phyloP scores from a whole-genome alignment of 768 basidiomycete genomes.

The Tulasnella sp. region DNA sequence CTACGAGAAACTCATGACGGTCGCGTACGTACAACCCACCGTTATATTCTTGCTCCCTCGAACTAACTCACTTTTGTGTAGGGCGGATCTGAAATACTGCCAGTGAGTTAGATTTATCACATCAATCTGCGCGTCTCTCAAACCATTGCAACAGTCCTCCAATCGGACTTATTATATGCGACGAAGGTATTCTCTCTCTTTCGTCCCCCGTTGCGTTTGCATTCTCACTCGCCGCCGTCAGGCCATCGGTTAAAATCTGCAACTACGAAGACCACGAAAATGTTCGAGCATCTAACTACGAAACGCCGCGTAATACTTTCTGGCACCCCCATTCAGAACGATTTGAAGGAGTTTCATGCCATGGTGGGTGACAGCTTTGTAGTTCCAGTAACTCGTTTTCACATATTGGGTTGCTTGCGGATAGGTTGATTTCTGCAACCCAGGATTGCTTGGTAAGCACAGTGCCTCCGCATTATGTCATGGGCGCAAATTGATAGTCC shows the following conservation, averaged over 20 bases:
- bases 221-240: slow-evolving; percentile 33
- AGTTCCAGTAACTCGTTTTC: not conserved
- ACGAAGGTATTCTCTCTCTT: slow-evolving; percentile 61
- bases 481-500: not conserved
- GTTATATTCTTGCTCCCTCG: not conserved
- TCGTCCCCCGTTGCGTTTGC: not conserved
- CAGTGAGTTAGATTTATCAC: slow-evolving; percentile 43
- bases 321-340: slow-evolving; percentile 97
- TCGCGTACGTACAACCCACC: not conserved
- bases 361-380: slow-evolving; percentile 58
- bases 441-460: slow-evolving; percentile 70
- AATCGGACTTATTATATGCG: slow-evolving; percentile 90
- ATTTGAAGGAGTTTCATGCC: slow-evolving; percentile 89
- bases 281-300: slow-evolving; percentile 76
- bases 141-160: slow-evolving; percentile 55
- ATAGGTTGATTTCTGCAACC: slow-evolving; percentile 91
- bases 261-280: slow-evolving; percentile 80
- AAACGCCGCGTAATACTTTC: slow-evolving; percentile 81
- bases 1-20: slow-evolving; percentile 67
- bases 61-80: slow-evolving; percentile 32
- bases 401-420: slow-evolving; percentile 17
- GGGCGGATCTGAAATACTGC: slow-evolving; percentile 59
- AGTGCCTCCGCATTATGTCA: not conserved
- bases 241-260: slow-evolving; percentile 92
- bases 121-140: slow-evolving; percentile 12